Evolutionary conservation across 495 filamentous ascomycete genomes (phyloP).

Genomic region (Penicillium longicatenatum): DNA sequence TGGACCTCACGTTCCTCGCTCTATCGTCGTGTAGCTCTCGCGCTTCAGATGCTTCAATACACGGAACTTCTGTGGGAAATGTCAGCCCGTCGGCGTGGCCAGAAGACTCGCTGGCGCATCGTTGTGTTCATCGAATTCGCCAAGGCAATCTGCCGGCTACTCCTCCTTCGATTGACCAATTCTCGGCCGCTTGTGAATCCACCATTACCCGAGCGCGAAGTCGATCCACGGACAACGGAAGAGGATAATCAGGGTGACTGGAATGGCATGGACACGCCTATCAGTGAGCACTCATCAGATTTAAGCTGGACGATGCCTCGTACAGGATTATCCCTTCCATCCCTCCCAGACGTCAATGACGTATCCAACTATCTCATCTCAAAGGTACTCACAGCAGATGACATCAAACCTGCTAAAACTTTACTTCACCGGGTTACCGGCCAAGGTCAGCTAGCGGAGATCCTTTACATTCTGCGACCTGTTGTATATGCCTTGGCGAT

Average conservation of each 20-base stretch:
- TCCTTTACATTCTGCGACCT: slow-evolving; percentile 87
- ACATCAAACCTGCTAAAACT: slow-evolving; percentile 85
- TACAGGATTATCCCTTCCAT: slow-evolving; percentile 81
- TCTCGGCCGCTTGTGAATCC: slow-evolving; percentile 83
- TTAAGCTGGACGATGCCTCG: slow-evolving; percentile 90
- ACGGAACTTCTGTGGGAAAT: slow-evolving; percentile 88
- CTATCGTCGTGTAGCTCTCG: slow-evolving; percentile 75
- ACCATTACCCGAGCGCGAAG: slow-evolving; percentile 81
- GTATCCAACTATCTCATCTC: slow-evolving; percentile 83
- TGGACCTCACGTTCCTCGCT: slow-evolving; percentile 75
- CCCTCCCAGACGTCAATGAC: slow-evolving; percentile 74
- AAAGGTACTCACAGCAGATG: slow-evolving; percentile 93
- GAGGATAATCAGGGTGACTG: slow-evolving; percentile 47
- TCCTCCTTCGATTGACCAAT: slow-evolving; percentile 82
- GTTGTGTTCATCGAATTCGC: slow-evolving; percentile 83
- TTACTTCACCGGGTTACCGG: slow-evolving; percentile 72
- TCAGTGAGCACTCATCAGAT: slow-evolving; percentile 46
- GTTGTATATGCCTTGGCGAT: slow-evolving; percentile 86
- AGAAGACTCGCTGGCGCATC: slow-evolving; percentile 84
- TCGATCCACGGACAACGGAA: slow-evolving; percentile 64
- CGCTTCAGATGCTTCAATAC: slow-evolving; percentile 88
- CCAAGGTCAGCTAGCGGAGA: slow-evolving; percentile 77
- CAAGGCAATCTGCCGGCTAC: slow-evolving; percentile 83
- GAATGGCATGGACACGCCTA: slow-evolving; percentile 52
- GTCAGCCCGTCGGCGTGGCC: slow-evolving; percentile 80